These are phyloP conservation scores for Kazachstania africana DNA, from an alignment of 805 yeast genomes.

Conservation along the genomic window DNA sequence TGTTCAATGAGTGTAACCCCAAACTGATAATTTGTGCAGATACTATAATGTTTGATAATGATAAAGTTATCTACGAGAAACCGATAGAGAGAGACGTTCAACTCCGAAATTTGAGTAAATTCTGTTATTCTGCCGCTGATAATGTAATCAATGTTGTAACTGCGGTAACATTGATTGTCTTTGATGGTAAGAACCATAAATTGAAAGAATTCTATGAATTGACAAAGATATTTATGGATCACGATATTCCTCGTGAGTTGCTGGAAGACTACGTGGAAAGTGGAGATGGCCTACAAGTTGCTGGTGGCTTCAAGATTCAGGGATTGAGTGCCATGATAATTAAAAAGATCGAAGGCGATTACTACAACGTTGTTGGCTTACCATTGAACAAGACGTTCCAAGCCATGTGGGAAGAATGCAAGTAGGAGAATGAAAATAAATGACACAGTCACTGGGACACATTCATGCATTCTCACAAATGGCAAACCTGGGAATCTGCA, in stretches of 20 bases:
- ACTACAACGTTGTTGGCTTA: constrained; percentile 75
- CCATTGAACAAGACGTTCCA: constrained; percentile 50
- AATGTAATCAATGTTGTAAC: constrained; percentile 40
- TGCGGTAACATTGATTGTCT: constrained; percentile 37
- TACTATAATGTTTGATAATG: constrained; percentile 52
- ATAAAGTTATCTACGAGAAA: constrained; percentile 62
- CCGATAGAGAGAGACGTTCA: constrained; percentile 50
- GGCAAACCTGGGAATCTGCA: too few relatives aligned
- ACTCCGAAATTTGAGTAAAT: constrained; percentile 34
- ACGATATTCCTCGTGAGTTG: constrained; percentile 39
- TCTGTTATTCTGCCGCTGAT: constrained; percentile 33
- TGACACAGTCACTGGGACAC: too few relatives aligned
- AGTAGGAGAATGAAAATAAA: background rate
- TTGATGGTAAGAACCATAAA: constrained; percentile 4
- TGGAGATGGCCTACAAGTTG: constrained; percentile 70
- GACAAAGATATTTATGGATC: constrained; percentile 33
- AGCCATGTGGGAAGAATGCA: background rate
- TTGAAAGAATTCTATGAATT: constrained; percentile 29
- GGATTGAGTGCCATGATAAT: constrained; percentile 59
- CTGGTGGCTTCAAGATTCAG: constrained; percentile 89
- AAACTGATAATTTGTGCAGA: constrained; percentile 56
- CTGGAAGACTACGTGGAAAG: constrained; percentile 50
- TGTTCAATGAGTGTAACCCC: constrained; percentile 1
- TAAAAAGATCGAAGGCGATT: constrained; percentile 61
- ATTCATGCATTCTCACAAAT: too few relatives aligned